phyloP scores from a whole-genome alignment of 1,139 yeast species.

The Candida albicans region DNA sequence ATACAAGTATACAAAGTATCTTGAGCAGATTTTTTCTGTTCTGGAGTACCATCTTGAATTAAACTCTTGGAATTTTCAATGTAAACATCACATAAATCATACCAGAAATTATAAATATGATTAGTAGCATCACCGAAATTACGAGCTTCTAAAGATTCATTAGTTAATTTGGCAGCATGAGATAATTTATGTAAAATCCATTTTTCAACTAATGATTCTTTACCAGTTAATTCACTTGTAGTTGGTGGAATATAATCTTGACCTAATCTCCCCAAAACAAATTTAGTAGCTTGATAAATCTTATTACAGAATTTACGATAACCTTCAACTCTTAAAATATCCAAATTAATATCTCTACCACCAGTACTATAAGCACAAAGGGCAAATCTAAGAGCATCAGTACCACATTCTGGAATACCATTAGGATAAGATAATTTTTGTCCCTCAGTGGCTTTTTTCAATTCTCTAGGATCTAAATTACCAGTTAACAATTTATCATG shows the following conservation, averaged over 20 bases:
- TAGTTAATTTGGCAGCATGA: constrained; percentile 63
- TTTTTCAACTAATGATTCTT: constrained; percentile 89
- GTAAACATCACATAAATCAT: constrained; percentile 94
- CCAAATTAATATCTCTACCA: constrained; percentile 96
- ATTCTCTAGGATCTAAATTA: constrained; percentile 87
- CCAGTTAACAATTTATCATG: constrained; percentile 78
- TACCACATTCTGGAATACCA: constrained; percentile 99
- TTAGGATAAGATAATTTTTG: constrained; percentile 90
- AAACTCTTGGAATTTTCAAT: constrained; percentile 94
- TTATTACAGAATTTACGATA: constrained; percentile 99
- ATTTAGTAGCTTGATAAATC: constrained; percentile 98
- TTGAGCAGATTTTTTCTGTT: constrained; percentile 84
- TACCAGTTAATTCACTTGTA: constrained; percentile 59
- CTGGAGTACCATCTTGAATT: constrained; percentile 86
- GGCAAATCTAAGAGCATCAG: constrained; percentile 97
- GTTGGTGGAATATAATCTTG: constrained; percentile 83
- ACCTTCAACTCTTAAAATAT: constrained; percentile 95
- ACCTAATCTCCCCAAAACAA: constrained; percentile 91
- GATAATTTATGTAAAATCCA: constrained; percentile 93
- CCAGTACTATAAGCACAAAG: constrained; percentile 98
- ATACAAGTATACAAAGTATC: constrained; percentile 91
- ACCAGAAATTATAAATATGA: constrained; percentile 92
- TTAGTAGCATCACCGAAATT: constrained; percentile 88
- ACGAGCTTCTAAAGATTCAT: constrained; percentile 71
- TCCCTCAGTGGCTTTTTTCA: constrained; percentile 84